Percentiles rank a stretch among this genome's conserved stretches.
These are phyloP conservation scores for Dothistroma septosporum DNA, from an alignment of 2,329 filamentous ascomycete species.

Conservation along the genomic window DNA sequence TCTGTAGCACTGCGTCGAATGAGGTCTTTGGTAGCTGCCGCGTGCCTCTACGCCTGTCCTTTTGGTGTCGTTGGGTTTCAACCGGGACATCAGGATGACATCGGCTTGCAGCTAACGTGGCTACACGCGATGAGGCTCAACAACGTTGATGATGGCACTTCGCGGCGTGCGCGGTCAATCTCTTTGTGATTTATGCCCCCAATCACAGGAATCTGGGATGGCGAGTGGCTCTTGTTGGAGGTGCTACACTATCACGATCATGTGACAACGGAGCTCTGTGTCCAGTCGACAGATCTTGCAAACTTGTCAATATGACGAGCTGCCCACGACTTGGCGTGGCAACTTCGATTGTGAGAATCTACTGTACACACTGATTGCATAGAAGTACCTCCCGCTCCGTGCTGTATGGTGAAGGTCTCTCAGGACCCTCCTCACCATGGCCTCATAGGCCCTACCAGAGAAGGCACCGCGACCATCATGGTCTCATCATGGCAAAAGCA, in stretches of 20 bases:
- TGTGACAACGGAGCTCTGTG: too few relatives aligned
- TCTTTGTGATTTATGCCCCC: not conserved
- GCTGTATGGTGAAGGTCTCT: not conserved
- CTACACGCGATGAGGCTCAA: not conserved
- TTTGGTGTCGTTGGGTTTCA: too few relatives aligned
- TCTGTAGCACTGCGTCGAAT: not conserved
- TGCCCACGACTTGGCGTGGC: not conserved
- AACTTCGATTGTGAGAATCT: not conserved
- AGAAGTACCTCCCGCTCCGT: not conserved
- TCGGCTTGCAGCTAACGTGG: not conserved
- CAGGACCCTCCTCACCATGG: not conserved
- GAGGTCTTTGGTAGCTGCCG: not conserved
- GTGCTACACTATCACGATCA: too few relatives aligned
- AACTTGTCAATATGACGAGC: too few relatives aligned
- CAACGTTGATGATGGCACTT: not conserved
- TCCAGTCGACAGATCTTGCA: too few relatives aligned
- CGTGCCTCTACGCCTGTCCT: not conserved
- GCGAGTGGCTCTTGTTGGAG: too few relatives aligned
- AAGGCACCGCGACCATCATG: not conserved
- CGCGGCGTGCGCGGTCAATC: not conserved
- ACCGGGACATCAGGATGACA: too few relatives aligned
- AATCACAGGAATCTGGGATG: not conserved
- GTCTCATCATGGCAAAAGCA: not conserved
- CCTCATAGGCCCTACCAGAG: not conserved
- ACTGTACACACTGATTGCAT: constrained; percentile 1